Evolutionary conservation across 768 basidiomycete species (phyloP).

Genomic region (Fomitopsis pulvina): DNA sequence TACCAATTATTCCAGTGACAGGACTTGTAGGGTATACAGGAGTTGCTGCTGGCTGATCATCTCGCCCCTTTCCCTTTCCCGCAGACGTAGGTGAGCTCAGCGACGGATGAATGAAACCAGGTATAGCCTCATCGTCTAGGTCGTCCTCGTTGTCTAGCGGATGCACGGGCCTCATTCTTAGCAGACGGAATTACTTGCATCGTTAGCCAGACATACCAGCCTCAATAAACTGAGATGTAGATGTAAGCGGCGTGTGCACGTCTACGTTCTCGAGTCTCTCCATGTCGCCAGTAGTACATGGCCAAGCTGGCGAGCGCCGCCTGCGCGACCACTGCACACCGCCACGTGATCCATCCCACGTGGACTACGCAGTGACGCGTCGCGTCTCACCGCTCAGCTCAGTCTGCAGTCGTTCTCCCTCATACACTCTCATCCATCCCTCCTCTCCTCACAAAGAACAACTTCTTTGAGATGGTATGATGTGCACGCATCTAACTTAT

Average conservation of each 20-base stretch:
- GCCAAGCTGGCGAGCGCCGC: neutral
- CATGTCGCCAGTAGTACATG: constrained; percentile 8
- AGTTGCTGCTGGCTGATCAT: constrained; percentile 43
- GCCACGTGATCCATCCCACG: neutral
- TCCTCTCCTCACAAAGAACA: neutral
- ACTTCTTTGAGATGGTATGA: constrained; percentile 15
- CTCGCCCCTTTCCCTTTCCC: constrained; percentile 62
- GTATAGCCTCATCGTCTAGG: constrained; percentile 75
- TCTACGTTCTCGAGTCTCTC: constrained; percentile 18
- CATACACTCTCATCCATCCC: neutral
- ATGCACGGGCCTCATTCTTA: neutral
- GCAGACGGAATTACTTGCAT: neutral
- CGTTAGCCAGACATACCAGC: constrained; percentile 40
- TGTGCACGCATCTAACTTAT: neutral
- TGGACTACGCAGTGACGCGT: neutral
- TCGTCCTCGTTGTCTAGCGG: constrained; percentile 69
- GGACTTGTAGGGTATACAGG: constrained; percentile 28
- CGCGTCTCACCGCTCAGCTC: neutral
- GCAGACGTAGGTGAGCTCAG: constrained; percentile 36
- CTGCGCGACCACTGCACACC: neutral
- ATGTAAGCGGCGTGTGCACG: constrained; percentile 30
- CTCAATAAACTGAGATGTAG: constrained; percentile 74
- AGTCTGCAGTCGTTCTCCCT: neutral
- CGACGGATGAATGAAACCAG: constrained; percentile 66
- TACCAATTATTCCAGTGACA: constrained; percentile 71